These are phyloP conservation scores for Roridomyces roridus DNA, from an alignment of 768 basidiomycete species.

Conservation along the genomic window DNA sequence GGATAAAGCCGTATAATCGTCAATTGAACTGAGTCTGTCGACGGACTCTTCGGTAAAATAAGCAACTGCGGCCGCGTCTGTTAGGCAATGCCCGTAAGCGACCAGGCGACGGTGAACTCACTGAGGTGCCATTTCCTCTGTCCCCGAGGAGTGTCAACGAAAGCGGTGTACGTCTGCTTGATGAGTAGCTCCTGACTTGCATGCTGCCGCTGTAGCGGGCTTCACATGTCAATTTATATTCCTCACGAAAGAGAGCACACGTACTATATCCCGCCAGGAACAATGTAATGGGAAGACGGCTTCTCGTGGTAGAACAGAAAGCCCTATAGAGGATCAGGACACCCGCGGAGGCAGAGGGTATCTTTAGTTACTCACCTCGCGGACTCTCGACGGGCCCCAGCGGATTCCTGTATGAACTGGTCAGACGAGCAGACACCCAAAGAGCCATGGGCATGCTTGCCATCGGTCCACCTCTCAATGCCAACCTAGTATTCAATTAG, in stretches of 20 bases:
- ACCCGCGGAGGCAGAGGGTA: not conserved
- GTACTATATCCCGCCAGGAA: slow-evolving; percentile 48
- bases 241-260: slow-evolving; percentile 36
- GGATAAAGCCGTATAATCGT: slow-evolving; percentile 60
- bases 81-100: slow-evolving; percentile 25
- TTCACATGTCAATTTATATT: slow-evolving; percentile 12
- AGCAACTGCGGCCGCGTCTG: slow-evolving; percentile 56
- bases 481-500: slow-evolving; percentile 57
- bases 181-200: slow-evolving; percentile 54
- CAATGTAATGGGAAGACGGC: slow-evolving; percentile 50
- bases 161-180: slow-evolving; percentile 85
- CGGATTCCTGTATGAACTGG: slow-evolving; percentile 52
- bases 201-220: slow-evolving; percentile 32
- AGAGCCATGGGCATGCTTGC: slow-evolving; percentile 35
- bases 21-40: slow-evolving; percentile 63
- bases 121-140: slow-evolving; percentile 85
- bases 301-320: slow-evolving; percentile 86
- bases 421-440: not conserved
- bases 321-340: slow-evolving; percentile 49
- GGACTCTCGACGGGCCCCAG: slow-evolving; percentile 83
- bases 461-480: slow-evolving; percentile 86
- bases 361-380: slow-evolving; percentile 55
- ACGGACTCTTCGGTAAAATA: slow-evolving; percentile 81
- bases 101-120: slow-evolving; percentile 39
- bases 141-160: slow-evolving; percentile 68